Conservation (phyloP, 805 yeast genomes). For the Suhomyces sp. region DNA sequence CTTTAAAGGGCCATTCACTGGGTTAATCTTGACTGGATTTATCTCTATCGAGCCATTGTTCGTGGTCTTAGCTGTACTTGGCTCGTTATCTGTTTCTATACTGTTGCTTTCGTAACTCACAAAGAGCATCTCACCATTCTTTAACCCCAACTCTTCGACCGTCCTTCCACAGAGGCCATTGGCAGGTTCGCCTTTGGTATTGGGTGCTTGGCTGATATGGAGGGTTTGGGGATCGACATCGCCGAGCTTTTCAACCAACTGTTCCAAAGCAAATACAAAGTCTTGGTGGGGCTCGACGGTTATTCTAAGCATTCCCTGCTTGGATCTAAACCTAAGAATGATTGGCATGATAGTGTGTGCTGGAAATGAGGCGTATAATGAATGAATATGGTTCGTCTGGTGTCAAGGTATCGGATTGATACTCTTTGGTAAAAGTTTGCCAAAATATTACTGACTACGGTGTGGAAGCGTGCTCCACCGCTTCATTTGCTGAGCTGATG, state of each 20-base stretch:
- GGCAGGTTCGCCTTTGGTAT: conserved; percentile 41
- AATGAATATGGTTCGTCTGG: background rate
- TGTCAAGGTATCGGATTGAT: background rate
- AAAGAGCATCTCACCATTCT: conserved; percentile 59
- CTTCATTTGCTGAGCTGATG: background rate
- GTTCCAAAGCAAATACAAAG: conserved; percentile 45
- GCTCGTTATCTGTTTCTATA: conserved; percentile 8
- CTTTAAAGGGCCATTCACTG: background rate
- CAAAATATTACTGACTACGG: background rate
- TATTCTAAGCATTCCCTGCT: conserved; percentile 78
- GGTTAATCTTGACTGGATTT: background rate
- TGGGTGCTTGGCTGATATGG: conserved; percentile 45
- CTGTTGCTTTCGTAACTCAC: conserved; percentile 30
- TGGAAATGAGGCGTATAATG: background rate
- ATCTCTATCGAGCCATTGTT: background rate
- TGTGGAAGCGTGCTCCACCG: background rate
- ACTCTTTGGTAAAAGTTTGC: background rate
- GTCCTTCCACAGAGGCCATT: conserved; percentile 33
- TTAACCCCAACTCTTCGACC: conserved; percentile 45
- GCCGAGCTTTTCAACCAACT: conserved; percentile 27
- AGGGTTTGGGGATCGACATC: conserved; percentile 21
- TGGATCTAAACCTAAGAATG: conserved; percentile 72
- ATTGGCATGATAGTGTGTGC: conserved; percentile 3
- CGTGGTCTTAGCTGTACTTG: conserved; percentile 12
- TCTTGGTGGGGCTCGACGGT: conserved; percentile 43